phyloP scores from a whole-genome alignment of 2,329 filamentous ascomycete genomes.

The Pyricularia sp. region DNA sequence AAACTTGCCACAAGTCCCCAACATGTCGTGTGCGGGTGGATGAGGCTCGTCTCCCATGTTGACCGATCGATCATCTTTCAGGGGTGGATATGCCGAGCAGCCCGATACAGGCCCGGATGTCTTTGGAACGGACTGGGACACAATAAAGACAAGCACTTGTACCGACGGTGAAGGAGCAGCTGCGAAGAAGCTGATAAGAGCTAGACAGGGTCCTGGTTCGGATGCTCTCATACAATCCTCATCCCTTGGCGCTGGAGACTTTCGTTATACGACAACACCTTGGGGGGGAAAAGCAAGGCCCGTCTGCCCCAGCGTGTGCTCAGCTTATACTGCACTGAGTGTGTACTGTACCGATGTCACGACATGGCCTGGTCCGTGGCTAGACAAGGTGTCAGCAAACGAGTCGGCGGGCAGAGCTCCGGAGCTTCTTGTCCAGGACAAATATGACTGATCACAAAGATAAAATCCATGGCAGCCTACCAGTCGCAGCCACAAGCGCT shows the following conservation, averaged over 20 bases:
- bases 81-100: neutral
- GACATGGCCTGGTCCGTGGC: neutral
- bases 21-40: no score
- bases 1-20: no score
- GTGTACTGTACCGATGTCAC: neutral
- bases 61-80: neutral
- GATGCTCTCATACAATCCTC: neutral
- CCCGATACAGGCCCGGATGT: no score
- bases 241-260: neutral
- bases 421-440: no score
- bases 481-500: no score
- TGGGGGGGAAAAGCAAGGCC: no score
- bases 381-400: neutral
- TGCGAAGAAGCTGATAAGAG: neutral
- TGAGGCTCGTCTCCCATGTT: neutral
- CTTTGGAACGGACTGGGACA: neutral
- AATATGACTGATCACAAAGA: no score
- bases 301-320: no score
- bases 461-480: no score
- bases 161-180: neutral
- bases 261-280: neutral
- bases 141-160: neutral
- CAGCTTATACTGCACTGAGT: neutral
- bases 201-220: neutral
- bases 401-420: neutral